phyloP scores from a whole-genome alignment of 2,329 filamentous ascomycete species.

The Elsinoe perseae region DNA sequence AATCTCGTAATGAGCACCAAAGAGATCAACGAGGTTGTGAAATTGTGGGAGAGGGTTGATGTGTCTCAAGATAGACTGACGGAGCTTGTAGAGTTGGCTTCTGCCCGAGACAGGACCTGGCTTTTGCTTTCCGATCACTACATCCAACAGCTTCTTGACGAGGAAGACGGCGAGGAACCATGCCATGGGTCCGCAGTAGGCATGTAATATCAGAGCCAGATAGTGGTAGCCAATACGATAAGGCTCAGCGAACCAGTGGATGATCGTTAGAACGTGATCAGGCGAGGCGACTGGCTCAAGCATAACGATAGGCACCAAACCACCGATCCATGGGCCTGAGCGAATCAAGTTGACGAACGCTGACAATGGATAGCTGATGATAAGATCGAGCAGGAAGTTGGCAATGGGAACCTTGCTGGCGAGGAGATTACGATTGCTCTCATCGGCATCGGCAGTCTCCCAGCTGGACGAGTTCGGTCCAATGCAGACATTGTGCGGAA shows the following conservation, averaged over 20 bases:
- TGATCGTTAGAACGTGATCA: constrained; percentile 36
- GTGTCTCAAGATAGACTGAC: constrained; percentile 38
- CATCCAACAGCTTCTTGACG: constrained; percentile 38
- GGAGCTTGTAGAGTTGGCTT: constrained; percentile 38
- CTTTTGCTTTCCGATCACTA: constrained; percentile 33
- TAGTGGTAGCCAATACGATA: constrained; percentile 46
- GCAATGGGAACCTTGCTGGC: constrained; percentile 34
- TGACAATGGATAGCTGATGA: constrained; percentile 40
- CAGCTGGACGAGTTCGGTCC: constrained; percentile 52
- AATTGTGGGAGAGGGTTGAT: constrained; percentile 40
- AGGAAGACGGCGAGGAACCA: constrained; percentile 38
- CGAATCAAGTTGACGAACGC: constrained; percentile 37
- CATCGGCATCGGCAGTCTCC: constrained; percentile 43
- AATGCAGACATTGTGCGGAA: constrained; percentile 46
- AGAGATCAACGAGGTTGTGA: constrained; percentile 43
- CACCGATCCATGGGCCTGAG: constrained; percentile 38
- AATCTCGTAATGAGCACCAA: constrained; percentile 49
- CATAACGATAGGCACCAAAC: constrained; percentile 40
- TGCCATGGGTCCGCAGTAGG: constrained; percentile 38
- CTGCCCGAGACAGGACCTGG: constrained; percentile 29
- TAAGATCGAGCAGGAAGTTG: constrained; percentile 39
- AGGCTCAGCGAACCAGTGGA: constrained; percentile 45
- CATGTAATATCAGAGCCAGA: constrained; percentile 38
- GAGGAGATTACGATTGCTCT: constrained; percentile 42
- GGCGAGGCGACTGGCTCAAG: constrained; percentile 29